Base-by-base conservation (phyloP, 1,284 basidiomycete species). In the Microbotryum intermedium region DNA sequence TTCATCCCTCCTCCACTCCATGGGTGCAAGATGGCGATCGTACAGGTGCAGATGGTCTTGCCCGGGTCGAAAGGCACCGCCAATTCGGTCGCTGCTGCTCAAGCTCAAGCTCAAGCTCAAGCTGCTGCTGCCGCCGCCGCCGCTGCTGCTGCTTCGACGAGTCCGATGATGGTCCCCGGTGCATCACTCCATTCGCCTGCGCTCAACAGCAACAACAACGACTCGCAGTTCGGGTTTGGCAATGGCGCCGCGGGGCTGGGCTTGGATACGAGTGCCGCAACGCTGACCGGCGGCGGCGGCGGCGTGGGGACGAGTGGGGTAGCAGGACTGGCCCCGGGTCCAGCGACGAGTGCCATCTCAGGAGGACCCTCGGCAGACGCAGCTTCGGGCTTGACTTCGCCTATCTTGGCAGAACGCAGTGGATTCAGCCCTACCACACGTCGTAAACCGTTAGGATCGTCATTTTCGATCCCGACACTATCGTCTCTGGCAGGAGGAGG, bases 81-180 rank as follows among this genome's bases (percentile, higher is more conserved):
- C 81, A 28, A 76, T 78, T 9, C 71, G 77, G n/a, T 57, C 78
- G 26, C 83, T 80, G 71, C 83, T 85, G 7, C 83, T 87, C 53
- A 79, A 77, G 28, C 77, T 88, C 34, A 83, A 84, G 48, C 79
- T 79, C 13, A 77, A 7, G 4, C 42, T 43, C 34, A 50, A 26
- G 20, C 29, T 23, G 18, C 11, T 26, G 30, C 44, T 8, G 39
- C 26, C 10, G 50, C 43, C 34, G 34, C 34, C 13, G 11, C 34
- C 13, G 34, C 34, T 4, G 34, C 34, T 39, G 34, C 34, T 39
- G 29, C 29, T 10, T 39, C 34, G 34, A 39, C 34, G 34, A 39
- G 34, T 39, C 34, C 34, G 34, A 39, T 39, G 13, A 39, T 39
- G 34, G 34, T 39, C 13, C 34, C 34, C 34, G 34, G 34, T 39